phyloP scores from a whole-genome alignment of 2,329 filamentous ascomycete species.

The Colletotrichum liriopes region DNA sequence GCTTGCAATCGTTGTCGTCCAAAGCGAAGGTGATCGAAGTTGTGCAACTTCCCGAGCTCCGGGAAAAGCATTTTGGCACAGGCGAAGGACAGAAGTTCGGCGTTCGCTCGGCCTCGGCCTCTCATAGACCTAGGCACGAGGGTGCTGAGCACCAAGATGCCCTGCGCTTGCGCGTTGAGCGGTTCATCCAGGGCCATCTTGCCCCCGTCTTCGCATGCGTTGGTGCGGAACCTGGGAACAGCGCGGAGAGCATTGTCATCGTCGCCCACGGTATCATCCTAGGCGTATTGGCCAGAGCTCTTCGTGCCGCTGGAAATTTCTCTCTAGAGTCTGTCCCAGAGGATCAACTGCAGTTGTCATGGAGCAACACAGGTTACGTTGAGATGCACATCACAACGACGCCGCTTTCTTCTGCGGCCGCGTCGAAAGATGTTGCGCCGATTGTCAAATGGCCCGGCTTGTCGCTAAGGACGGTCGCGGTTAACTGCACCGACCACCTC shows the following conservation, averaged over 20 bases:
- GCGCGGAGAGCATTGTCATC: conserved; percentile 66
- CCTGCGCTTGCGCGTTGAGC: conserved; percentile 75
- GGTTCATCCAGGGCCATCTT: conserved; percentile 78
- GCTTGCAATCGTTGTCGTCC: neutral
- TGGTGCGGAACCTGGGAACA: conserved; percentile 43
- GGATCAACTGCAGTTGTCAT: conserved; percentile 53
- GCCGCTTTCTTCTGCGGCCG: neutral
- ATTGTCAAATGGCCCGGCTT: conserved; percentile 58
- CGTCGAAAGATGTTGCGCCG: conserved; percentile 43
- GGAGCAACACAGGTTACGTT: conserved; percentile 70
- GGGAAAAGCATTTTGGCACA: conserved; percentile 83
- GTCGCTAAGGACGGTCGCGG: conserved; percentile 64
- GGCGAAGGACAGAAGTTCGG: conserved; percentile 77
- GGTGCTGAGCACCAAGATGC: conserved; percentile 78
- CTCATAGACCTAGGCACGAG: conserved; percentile 49
- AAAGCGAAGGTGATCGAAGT: conserved; percentile 50
- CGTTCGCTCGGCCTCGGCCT: conserved; percentile 45
- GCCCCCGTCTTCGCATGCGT: conserved; percentile 62
- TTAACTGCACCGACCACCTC: conserved; percentile 83
- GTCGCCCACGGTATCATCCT: conserved; percentile 90
- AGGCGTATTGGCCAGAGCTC: conserved; percentile 75
- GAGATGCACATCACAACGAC: conserved; percentile 47
- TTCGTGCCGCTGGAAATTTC: conserved; percentile 41
- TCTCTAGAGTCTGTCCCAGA: conserved; percentile 41
- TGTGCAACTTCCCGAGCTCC: conserved; percentile 65